These are phyloP conservation scores for Glycine latifolia DNA, from an alignment of 306 rosid species.

Conservation along the genomic window DNA sequence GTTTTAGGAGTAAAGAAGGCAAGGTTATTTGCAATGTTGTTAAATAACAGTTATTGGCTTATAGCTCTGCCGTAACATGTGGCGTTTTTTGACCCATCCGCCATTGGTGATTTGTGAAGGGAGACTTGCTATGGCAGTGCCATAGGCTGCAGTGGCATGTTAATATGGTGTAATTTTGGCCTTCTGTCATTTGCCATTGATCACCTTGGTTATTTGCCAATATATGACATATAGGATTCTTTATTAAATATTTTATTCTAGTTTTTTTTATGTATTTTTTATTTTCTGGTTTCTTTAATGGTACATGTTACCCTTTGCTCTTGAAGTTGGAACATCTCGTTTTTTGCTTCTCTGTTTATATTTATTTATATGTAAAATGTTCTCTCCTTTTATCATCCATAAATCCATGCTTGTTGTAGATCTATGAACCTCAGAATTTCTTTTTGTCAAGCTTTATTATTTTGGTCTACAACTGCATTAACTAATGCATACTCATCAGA, in stretches of 20 bases:
- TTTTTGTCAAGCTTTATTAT: constrained; percentile 19
- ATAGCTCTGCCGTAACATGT: no score
- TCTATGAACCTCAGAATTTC: constrained; percentile 12
- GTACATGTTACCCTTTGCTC: constrained; percentile 7
- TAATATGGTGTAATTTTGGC: no score
- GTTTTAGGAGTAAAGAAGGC: constrained; percentile 7
- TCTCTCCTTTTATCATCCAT: neutral
- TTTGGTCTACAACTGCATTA: neutral
- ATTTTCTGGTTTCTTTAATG: constrained; percentile 5
- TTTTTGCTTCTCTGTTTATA: neutral
- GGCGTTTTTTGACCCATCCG: no score
- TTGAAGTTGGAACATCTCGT: neutral
- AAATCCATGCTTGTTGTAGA: constrained; percentile 24
- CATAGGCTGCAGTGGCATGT: no score
- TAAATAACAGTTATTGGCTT: no score
- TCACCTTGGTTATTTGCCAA: neutral
- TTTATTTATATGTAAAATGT: neutral
- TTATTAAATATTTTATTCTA: neutral
- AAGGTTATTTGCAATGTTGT: constrained; percentile 7
- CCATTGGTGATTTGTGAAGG: no score
- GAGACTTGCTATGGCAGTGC: no score
- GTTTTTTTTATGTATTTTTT: neutral
- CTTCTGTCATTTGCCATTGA: no score
- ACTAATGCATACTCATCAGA: neutral
- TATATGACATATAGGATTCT: neutral